phyloP scores from a whole-genome alignment of 495 filamentous ascomycete genomes.

The Aspergillus steynii region DNA sequence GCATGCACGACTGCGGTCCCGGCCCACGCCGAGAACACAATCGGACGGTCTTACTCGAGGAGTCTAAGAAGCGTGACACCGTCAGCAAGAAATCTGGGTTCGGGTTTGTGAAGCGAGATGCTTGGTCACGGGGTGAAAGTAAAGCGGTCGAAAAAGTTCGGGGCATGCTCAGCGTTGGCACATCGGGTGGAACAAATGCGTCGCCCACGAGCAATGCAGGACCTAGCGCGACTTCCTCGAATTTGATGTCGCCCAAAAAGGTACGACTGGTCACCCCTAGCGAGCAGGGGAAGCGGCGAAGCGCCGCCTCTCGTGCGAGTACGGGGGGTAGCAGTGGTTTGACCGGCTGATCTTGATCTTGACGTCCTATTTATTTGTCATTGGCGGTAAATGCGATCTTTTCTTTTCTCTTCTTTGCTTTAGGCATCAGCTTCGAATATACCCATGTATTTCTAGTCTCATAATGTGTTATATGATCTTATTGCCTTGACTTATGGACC shows the following conservation, averaged over 20 bases:
- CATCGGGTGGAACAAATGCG: constrained; percentile 23
- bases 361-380: neutral
- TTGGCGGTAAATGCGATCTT: neutral
- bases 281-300: constrained; percentile 38
- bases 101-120: constrained; percentile 44
- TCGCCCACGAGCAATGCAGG: constrained; percentile 21
- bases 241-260: constrained; percentile 44
- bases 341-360: constrained; percentile 3
- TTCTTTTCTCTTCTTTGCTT: neutral
- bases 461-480: neutral
- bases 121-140: constrained; percentile 44
- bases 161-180: constrained; percentile 42
- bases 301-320: constrained; percentile 25
- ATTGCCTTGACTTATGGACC: neutral
- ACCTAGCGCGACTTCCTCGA: constrained; percentile 26
- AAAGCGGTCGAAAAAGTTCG: constrained; percentile 50
- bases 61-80: constrained; percentile 41
- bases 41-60: constrained; percentile 32
- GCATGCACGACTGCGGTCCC: constrained; percentile 70
- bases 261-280: constrained; percentile 46
- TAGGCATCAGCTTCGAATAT: neutral
- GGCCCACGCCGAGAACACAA: constrained; percentile 55
- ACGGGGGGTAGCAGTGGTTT: constrained; percentile 18
- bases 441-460: neutral
- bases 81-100: constrained; percentile 35